A percentile compares a stretch with the other conserved stretches of the same genome.
These are phyloP conservation scores for Aleurites moluccanus DNA, from an alignment of 441 rosid genomes.

Conservation along the genomic window DNA sequence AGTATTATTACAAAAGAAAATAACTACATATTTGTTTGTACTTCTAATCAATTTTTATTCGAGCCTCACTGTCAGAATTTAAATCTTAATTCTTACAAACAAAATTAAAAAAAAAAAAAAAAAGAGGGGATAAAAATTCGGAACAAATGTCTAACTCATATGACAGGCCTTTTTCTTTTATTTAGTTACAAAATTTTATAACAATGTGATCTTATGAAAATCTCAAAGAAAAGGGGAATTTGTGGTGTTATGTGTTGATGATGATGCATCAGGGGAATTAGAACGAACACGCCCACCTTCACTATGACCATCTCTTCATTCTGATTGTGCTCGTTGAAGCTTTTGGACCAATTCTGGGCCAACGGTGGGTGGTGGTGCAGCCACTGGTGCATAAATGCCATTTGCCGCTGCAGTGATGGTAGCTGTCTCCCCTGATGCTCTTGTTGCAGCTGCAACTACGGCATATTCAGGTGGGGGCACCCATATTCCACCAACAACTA, in stretches of 20 bases:
- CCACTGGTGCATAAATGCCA: constrained; percentile 54
- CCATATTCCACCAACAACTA: constrained; percentile 93
- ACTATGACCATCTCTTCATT: constrained; percentile 48
- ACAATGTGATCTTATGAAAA: not conserved
- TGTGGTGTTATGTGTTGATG: constrained; percentile 68
- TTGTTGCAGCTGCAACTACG: constrained; percentile 34
- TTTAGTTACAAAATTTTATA: constrained; percentile 40
- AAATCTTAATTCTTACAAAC: too few relatives aligned
- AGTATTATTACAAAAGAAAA: too few relatives aligned
- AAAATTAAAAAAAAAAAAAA: not conserved
- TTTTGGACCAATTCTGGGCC: constrained; percentile 21
- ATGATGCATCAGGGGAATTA: constrained; percentile 60
- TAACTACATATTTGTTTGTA: too few relatives aligned
- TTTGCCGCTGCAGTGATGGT: constrained; percentile 23
- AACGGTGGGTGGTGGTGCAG: constrained; percentile 32
- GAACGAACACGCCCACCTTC: constrained; percentile 43
- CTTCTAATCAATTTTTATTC: too few relatives aligned
- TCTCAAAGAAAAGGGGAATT: constrained; percentile 43
- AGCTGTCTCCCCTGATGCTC: constrained; percentile 37
- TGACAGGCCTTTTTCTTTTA: not conserved
- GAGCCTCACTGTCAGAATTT: too few relatives aligned
- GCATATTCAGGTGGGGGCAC: constrained; percentile 64
- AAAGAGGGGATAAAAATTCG: too few relatives aligned
- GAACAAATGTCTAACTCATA: not conserved
- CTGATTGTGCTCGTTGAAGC: constrained; percentile 28